phyloP scores from a whole-genome alignment of 73 alveolate genomes.

The Symbiodinium natans region DNA sequence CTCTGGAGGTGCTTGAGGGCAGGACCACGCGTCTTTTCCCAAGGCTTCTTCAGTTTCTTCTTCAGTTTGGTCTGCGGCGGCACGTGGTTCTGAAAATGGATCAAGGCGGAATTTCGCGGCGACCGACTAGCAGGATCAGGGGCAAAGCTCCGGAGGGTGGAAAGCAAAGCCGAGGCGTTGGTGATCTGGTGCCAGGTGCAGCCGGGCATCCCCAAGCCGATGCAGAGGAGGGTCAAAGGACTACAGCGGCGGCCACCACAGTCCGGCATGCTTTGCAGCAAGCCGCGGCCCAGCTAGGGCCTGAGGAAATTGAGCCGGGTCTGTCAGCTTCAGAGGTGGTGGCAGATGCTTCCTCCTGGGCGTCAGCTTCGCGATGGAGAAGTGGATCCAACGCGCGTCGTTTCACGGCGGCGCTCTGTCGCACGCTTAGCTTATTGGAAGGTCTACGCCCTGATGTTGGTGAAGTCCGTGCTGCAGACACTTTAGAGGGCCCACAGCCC shows the following conservation, averaged over 20 bases:
- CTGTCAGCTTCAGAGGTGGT: background rate
- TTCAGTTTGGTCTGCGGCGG: background rate
- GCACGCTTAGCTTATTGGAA: background rate
- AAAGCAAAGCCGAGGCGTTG: background rate
- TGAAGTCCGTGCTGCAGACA: background rate
- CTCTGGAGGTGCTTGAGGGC: background rate
- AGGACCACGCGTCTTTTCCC: background rate
- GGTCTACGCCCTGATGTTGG: background rate
- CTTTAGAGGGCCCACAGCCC: background rate
- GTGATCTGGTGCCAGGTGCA: background rate
- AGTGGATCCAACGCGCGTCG: background rate
- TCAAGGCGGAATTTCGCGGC: no score
- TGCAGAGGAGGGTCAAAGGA: background rate
- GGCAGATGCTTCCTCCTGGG: background rate
- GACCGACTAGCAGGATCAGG: no score
- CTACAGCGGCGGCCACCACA: background rate
- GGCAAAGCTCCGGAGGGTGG: no score
- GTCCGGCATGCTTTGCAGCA: background rate
- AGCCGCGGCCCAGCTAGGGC: background rate
- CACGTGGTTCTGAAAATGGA: no score
- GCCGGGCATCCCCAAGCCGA: background rate
- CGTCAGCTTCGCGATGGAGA: constrained; percentile 17
- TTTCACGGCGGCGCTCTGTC: background rate
- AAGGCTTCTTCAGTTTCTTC: background rate
- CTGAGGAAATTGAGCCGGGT: background rate